Conservation (phyloP, 352 stramenopile species). For the Globisporangium spiculum region DNA sequence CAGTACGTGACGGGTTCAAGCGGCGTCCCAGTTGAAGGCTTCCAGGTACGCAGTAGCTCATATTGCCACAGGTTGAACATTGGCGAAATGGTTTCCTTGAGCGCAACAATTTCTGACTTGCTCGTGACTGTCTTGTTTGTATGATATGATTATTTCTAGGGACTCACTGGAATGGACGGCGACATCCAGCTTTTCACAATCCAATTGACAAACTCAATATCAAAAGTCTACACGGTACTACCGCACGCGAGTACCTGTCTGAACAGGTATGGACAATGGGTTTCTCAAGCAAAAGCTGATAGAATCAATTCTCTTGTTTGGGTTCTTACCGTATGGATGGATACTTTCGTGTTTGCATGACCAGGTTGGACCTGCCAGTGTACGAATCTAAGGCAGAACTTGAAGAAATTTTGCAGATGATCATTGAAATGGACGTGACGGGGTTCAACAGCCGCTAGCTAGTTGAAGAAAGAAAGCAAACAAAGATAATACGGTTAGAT, state of each 20-base stretch:
- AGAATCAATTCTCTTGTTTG: not conserved
- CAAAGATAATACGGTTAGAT: not conserved
- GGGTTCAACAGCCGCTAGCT: conserved; percentile 78
- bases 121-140: not conserved
- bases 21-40: conserved; percentile 77
- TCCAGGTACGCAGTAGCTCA: conserved; percentile 35
- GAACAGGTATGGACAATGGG: conserved; percentile 45
- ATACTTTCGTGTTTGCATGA: not conserved
- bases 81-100: not conserved
- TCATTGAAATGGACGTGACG: conserved; percentile 74
- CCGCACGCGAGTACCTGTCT: conserved; percentile 81
- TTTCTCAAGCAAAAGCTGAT: not conserved
- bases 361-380: conserved; percentile 70
- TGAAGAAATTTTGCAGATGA: conserved; percentile 90
- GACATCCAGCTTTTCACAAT: conserved; percentile 75
- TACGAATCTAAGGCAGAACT: conserved; percentile 89
- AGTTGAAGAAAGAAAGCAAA: not conserved
- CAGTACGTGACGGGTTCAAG: conserved; percentile 85
- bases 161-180: conserved; percentile 75
- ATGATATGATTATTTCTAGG: conserved; percentile 17
- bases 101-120: not conserved
- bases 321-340: not conserved
- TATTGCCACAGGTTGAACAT: not conserved
- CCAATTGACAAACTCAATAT: conserved; percentile 45
- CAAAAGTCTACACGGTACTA: conserved; percentile 49